phyloP scores from a whole-genome alignment of 345 rosid species.

The Heritiera littoralis region DNA sequence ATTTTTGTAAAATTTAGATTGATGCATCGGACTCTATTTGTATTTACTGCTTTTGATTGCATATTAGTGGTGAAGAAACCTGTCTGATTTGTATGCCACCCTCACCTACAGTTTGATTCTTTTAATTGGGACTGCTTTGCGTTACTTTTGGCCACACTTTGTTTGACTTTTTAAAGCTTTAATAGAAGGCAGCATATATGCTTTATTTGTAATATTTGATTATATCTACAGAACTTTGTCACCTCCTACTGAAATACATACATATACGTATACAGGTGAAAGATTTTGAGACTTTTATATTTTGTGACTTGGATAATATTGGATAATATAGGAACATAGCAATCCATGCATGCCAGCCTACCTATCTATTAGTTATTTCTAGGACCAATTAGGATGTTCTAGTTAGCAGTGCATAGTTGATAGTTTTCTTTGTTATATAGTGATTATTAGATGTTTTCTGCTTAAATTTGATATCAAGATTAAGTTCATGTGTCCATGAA shows the following conservation, averaged over 20 bases:
- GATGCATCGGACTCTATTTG: background rate
- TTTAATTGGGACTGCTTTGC: background rate
- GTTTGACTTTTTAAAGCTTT: background rate
- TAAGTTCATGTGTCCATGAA: background rate
- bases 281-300: background rate
- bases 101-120: background rate
- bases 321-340: too few relatives aligned
- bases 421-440: background rate
- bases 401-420: too few relatives aligned
- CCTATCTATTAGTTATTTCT: background rate
- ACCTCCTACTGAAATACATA: background rate
- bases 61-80: background rate
- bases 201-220: background rate
- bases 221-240: background rate
- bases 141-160: background rate
- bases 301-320: background rate
- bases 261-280: background rate
- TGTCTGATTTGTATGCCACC: background rate
- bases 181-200: background rate
- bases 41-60: background rate
- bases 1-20: background rate
- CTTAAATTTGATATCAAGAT: background rate
- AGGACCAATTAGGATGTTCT: too few relatives aligned
- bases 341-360: background rate
- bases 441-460: background rate